These are phyloP conservation scores for Populus simonii DNA, from an alignment of 345 rosid genomes.

Conservation along the genomic window DNA sequence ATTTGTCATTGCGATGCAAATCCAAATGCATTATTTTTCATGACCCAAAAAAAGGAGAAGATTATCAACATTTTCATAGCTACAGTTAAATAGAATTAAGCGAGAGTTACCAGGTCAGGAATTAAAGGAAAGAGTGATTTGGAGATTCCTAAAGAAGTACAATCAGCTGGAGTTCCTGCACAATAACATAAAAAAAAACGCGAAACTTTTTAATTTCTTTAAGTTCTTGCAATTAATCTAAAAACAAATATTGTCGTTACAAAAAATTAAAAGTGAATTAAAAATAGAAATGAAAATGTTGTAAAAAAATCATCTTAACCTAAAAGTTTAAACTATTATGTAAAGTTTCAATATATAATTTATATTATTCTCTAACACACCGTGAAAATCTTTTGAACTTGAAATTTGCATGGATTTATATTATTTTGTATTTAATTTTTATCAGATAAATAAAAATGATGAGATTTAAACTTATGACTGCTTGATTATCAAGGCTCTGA, in stretches of 20 bases:
- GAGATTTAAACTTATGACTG: no score
- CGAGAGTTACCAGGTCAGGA: slow-evolving; percentile 73
- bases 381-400: no score
- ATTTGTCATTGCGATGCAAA: neutral
- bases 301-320: no score
- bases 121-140: slow-evolving; percentile 58
- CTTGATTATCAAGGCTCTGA: no score
- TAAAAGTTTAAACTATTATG: no score
- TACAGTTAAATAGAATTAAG: slow-evolving; percentile 5
- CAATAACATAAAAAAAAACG: neutral
- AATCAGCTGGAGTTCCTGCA: slow-evolving; percentile 95
- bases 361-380: no score
- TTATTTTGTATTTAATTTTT: no score
- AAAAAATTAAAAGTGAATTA: neutral
- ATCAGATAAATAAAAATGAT: no score
- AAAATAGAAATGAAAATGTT: neutral
- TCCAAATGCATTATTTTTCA: neutral
- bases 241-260: neutral
- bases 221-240: neutral
- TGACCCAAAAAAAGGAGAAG: neutral
- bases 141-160: slow-evolving; percentile 73
- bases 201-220: neutral
- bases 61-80: slow-evolving; percentile 3
- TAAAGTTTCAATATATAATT: no score
- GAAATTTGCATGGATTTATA: no score